phyloP scores from a whole-genome alignment of 163 green algal genomes.

The Chlorella variabilis region DNA sequence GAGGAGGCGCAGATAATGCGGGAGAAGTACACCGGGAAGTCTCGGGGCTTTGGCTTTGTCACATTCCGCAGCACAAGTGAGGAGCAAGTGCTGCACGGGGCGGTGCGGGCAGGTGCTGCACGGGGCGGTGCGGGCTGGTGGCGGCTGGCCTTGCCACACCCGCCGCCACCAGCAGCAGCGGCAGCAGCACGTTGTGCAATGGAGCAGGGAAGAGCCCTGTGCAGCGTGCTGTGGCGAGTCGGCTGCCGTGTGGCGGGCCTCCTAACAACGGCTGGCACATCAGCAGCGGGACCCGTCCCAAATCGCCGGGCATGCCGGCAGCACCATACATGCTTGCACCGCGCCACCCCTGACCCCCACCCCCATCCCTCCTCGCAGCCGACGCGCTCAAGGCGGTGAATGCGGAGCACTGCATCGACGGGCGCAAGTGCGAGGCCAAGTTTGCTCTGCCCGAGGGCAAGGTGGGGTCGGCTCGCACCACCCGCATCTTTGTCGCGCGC shows the following conservation, averaged over 20 bases:
- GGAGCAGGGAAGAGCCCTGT: too few relatives aligned
- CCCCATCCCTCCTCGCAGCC: background rate
- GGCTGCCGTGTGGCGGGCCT: too few relatives aligned
- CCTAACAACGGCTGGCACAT: too few relatives aligned
- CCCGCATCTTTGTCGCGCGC: slow-evolving; percentile 89
- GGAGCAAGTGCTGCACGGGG: slow-evolving; percentile 44
- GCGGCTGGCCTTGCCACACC: too few relatives aligned
- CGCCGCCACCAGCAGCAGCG: too few relatives aligned
- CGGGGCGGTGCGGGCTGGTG: too few relatives aligned
- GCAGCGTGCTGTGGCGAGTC: too few relatives aligned
- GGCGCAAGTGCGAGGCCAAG: slow-evolving; percentile 78
- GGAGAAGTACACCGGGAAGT: slow-evolving; percentile 79
- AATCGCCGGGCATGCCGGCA: too few relatives aligned
- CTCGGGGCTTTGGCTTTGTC: slow-evolving; percentile 91
- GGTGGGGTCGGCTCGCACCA: slow-evolving; percentile 63
- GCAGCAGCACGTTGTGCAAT: too few relatives aligned
- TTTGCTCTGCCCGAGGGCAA: slow-evolving; percentile 78
- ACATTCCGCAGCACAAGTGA: slow-evolving; percentile 67
- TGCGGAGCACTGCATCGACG: slow-evolving; percentile 52
- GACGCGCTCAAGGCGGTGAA: slow-evolving; percentile 37
- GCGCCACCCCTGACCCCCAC: background rate
- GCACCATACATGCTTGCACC: too few relatives aligned
- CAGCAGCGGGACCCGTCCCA: too few relatives aligned
- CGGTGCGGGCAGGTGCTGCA: background rate
- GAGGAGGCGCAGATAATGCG: slow-evolving; percentile 84